These are phyloP conservation scores for Lactarius vividus DNA, from an alignment of 768 basidiomycete species.

Conservation along the genomic window DNA sequence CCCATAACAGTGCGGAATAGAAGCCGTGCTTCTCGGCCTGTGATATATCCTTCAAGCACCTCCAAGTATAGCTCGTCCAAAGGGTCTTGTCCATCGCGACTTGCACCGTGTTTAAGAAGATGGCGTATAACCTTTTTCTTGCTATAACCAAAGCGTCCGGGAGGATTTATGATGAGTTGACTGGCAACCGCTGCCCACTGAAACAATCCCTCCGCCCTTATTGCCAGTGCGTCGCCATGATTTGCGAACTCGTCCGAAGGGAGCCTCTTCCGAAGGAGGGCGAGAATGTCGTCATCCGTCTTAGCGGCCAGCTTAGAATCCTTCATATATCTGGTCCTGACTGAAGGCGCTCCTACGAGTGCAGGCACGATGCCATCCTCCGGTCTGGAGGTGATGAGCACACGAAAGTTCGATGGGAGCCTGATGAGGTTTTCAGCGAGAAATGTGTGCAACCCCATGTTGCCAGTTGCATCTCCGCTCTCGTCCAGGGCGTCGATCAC, in stretches of 20 bases:
- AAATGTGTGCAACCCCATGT: background rate
- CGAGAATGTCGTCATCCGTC: background rate
- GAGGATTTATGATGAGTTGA: background rate
- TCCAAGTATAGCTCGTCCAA: too few relatives aligned
- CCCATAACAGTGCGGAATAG: background rate
- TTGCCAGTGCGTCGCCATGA: background rate
- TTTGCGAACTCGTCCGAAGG: background rate
- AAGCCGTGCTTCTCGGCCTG: background rate
- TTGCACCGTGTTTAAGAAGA: background rate
- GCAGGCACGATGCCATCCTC: background rate
- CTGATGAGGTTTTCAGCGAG: background rate
- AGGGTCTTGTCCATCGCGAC: background rate
- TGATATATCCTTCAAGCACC: too few relatives aligned
- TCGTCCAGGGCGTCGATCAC: constrained; percentile 5
- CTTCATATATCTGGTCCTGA: background rate
- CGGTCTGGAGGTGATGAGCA: background rate
- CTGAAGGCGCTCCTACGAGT: background rate
- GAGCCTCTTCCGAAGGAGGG: background rate
- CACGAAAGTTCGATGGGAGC: constrained; percentile 4
- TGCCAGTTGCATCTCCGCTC: background rate
- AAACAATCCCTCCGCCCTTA: background rate
- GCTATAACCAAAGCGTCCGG: too few relatives aligned
- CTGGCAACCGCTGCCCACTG: background rate
- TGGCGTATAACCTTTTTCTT: too few relatives aligned
- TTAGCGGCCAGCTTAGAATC: background rate